Base-by-base conservation (phyloP, 805 yeast species). In the Phaffomyces antillensis region DNA sequence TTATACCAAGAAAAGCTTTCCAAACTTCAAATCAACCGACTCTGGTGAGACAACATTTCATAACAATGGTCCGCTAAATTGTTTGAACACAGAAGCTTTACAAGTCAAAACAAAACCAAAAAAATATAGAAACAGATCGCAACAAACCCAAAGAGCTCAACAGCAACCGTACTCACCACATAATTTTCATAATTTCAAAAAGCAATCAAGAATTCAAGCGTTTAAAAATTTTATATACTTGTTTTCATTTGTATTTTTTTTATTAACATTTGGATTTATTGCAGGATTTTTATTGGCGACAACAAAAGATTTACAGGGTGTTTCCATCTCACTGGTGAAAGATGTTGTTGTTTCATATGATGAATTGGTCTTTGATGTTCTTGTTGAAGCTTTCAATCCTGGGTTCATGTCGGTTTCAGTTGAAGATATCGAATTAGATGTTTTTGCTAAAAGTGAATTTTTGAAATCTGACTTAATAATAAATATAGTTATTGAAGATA, bases 271-370 rank as follows among this genome's bases (percentile, higher is more conserved):
- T 28, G 96, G 96, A 1, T 88, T 91, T 56, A 68, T 85, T 6
- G 71, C 83, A 56, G 98, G 98, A 0, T 86, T 90, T 58, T 66
- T 89, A 3, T 66, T 90, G 36, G 96, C 96, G 0, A 81, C 96
- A 1, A 82, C 88, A 17, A 88, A 87, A 53, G 96, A 91, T 46
- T 67, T 91, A 44, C 79, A 83, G 42, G 74, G 76, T 48, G 82
- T 88, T 17, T 65, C 75, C 18, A 76, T 90, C 10, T 61, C 68
- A 3, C 66, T 77, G n/a, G 70, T 90, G 36, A 76, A 75, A 41
- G 86, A 86, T 55, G 75, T 90, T 1, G 67, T 90, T 12, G 85
- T 87, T 3, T 81, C 93, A 42, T 81, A 82, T 51, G 96, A 89
- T 56, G 97, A 88, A 59, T 67, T 91, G 39, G 75, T 89, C 1